Percentiles rank a stretch among this genome's conserved stretches.
Evolutionary conservation across 805 yeast species (phyloP).

Genomic region (Metschnikowia drakensbergensis): DNA sequence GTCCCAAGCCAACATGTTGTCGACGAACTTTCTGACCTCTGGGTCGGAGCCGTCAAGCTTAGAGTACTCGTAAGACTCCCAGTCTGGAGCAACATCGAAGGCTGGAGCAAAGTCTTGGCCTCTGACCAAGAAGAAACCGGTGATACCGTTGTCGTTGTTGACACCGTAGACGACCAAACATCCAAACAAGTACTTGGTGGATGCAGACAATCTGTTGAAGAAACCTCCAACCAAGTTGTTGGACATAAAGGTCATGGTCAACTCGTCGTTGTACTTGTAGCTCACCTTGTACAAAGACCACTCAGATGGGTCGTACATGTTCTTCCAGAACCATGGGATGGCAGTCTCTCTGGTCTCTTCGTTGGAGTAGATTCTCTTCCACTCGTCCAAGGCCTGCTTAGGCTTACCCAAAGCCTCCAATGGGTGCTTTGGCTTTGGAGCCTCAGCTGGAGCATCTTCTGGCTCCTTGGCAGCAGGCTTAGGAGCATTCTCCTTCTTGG

Average conservation of each 20-base stretch:
- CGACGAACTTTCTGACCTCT: constrained; percentile 73
- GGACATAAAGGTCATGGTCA: constrained; percentile 96
- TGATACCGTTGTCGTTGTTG: constrained; percentile 96
- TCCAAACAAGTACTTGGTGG: constrained; percentile 93
- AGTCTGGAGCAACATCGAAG: constrained; percentile 97
- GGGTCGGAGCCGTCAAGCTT: constrained; percentile 76
- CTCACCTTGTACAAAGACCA: constrained; percentile 94
- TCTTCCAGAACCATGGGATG: constrained; percentile 96
- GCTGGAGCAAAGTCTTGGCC: constrained; percentile 92
- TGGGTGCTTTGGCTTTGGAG: constrained; percentile 88
- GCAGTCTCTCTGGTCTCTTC: constrained; percentile 94
- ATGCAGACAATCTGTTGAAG: constrained; percentile 90
- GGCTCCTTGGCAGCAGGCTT: constrained; percentile 29
- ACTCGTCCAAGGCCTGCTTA: constrained; percentile 72
- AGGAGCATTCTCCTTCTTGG: constrained; percentile 26
- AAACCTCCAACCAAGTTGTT: constrained; percentile 97
- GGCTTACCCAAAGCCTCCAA: constrained; percentile 77
- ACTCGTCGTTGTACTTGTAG: constrained; percentile 97
- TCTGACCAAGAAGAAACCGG: constrained; percentile 92
- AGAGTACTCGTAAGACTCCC: constrained; percentile 88
- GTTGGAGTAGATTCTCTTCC: constrained; percentile 96
- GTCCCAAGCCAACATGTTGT: constrained; percentile 98
- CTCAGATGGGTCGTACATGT: constrained; percentile 84
- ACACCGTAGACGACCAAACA: constrained; percentile 94
- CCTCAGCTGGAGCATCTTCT: constrained; percentile 43